These are phyloP conservation scores for Nemania sp. DNA, from an alignment of 2,329 filamentous ascomycete genomes.

Conservation along the genomic window DNA sequence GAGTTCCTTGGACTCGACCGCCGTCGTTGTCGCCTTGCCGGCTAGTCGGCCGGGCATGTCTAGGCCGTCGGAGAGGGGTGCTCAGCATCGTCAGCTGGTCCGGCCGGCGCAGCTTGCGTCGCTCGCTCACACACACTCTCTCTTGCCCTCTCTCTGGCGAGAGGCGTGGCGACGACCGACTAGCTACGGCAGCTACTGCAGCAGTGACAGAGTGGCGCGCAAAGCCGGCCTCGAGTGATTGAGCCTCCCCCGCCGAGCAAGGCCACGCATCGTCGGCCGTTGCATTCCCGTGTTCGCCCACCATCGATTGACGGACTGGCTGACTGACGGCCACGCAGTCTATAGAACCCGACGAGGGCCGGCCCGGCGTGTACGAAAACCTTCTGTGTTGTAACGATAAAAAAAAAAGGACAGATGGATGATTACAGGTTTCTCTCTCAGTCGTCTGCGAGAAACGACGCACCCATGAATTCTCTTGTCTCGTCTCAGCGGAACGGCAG, in stretches of 20 bases:
- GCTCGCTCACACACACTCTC: too few species aligned
- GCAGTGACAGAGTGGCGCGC: conserved; percentile 24
- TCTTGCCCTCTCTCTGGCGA: too few species aligned
- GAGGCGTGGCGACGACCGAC: conserved; percentile 22
- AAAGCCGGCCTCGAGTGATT: conserved; percentile 15
- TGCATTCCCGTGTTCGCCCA: not conserved
- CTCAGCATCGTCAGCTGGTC: conserved; percentile 30
- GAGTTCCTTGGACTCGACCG: not conserved
- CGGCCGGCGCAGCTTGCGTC: conserved; percentile 28
- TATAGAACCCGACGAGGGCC: conserved; percentile 44
- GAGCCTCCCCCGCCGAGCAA: conserved; percentile 17
- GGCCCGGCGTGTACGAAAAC: conserved; percentile 47
- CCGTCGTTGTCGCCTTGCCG: conserved; percentile 1
- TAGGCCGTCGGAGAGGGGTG: too few species aligned
- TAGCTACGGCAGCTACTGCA: conserved; percentile 1
- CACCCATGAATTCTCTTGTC: conserved; percentile 72
- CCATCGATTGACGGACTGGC: conserved; percentile 1
- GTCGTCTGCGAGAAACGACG: conserved; percentile 76
- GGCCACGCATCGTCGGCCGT: too few species aligned
- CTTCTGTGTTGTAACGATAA: conserved; percentile 43
- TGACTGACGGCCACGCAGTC: conserved; percentile 34
- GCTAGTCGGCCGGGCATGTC: too few species aligned
- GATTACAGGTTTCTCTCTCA: conserved; percentile 78
- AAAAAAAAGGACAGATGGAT: conserved; percentile 65
- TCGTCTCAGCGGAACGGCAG: conserved; percentile 72